Base-by-base conservation (phyloP, 2,329 filamentous ascomycete species). In the Trichoderma sp. region DNA sequence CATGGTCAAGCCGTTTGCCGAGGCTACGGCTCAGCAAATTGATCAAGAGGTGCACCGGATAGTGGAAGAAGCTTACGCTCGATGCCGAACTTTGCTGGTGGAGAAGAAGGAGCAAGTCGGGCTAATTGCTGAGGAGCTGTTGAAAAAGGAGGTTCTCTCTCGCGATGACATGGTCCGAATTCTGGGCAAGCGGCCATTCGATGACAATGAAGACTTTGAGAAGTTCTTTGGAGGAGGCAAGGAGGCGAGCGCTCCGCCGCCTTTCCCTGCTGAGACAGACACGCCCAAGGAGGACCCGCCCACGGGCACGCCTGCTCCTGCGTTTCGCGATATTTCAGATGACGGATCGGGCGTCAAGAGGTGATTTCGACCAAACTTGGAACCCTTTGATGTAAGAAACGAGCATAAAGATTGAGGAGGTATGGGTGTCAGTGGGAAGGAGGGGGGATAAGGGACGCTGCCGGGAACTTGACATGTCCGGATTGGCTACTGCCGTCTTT, bases 1-100 rank as follows among this genome's bases (percentile, higher is more conserved):
- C 76, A 82, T 97, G 70, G 90, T 94, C 78, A 99, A 99, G 84
- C 96, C 96, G 0, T 99, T 98, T 82, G 95, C 93, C 26, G 96
- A 99, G 83, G 86, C 93, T 65, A 99, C 96, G 2, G 96, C 94
- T 21, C 92, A 94, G 78, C 90, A 90, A 73, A 99, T 99, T 78
- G 96, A 99, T 78, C 82, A 86, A 52, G 96, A 99, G 82, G 95
- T 99, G 71, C 90, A 93, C 73, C 88, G 93, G 66, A 97, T 99
- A 74, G 90, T 99, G 66, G 93, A 96, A 72, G 89, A 96, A 78
- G 96, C 96, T 1, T 97, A 99, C 85, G 88, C 91, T 80, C 91
- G 96, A 81, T 99, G 96, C 85, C 90, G 88, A 76, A 88, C 92
- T 56, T 87, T 99, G 30, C 85, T 99, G 63, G 87, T 86, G 2